Conservation (phyloP, 345 rosid species). For the Syzygium aqueum region DNA sequence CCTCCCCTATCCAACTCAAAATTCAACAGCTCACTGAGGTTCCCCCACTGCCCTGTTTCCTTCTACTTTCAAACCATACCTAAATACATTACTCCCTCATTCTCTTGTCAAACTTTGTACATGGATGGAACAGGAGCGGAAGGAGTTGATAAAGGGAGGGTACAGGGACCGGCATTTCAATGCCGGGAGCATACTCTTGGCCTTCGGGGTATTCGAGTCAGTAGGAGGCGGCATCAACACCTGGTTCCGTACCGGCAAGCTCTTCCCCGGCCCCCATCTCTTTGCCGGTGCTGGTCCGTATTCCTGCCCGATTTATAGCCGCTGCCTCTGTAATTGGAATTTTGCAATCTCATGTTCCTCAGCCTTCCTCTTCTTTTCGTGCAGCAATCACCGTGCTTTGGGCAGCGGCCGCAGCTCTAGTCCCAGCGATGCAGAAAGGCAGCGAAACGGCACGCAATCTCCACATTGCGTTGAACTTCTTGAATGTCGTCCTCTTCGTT, state of each 20-base stretch:
- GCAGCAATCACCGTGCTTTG: slow-evolving; percentile 73
- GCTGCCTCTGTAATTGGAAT: neutral
- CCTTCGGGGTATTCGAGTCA: slow-evolving; percentile 78
- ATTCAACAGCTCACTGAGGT: slow-evolving; percentile 67
- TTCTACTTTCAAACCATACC: neutral
- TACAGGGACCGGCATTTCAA: slow-evolving; percentile 75
- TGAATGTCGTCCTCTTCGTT: slow-evolving; percentile 63
- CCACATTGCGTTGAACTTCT: slow-evolving; percentile 66
- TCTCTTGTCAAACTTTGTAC: neutral
- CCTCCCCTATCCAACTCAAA: slow-evolving; percentile 42
- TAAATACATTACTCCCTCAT: neutral
- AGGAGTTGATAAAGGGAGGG: slow-evolving; percentile 56
- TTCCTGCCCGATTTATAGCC: neutral
- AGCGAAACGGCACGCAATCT: slow-evolving; percentile 72
- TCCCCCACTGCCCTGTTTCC: neutral
- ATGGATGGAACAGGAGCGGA: slow-evolving; percentile 42
- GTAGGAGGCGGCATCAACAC: slow-evolving; percentile 76
- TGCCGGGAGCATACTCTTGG: slow-evolving; percentile 76
- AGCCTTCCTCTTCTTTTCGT: neutral
- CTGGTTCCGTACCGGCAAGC: slow-evolving; percentile 76
- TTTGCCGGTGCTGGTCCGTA: slow-evolving; percentile 78
- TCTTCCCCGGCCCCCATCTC: slow-evolving; percentile 98
- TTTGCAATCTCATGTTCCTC: neutral
- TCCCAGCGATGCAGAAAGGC: slow-evolving; percentile 90
- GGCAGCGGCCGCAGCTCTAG: slow-evolving; percentile 79